Evolutionary conservation across 148 eudicot genomes (phyloP), one percentile per base, ranked within the genome.

Genomic region (Nepenthes mirabilis): DNA sequence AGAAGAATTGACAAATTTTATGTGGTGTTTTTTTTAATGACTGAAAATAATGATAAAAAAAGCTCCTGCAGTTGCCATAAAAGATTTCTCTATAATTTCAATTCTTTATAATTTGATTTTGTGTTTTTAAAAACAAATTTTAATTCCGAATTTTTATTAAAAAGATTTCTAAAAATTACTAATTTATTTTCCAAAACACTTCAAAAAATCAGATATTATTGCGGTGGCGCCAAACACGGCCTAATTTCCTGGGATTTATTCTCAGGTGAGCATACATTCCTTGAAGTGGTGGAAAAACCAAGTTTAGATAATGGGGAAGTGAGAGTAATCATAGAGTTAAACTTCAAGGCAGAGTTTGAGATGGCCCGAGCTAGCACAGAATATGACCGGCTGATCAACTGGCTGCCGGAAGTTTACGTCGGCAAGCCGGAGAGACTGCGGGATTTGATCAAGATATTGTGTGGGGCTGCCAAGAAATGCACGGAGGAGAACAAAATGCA

Each of bases 401-500:
- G 71, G 35, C 68, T 93, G n/a, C 99, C 99, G 0, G 96, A 93
- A 47, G 82, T 84, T 1, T 93, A 80, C n/a, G 85, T 93, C 0
- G 99, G 96, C 11, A 93, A 86, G 68, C 74, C 80, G 0, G 95
- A 88, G n/a, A 79, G 95, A 61, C 55, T 93, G 34, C 70, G 74
- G 36, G 57, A 70, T 1, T 35, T 93, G 10, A 72, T 84, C 50
- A 93, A 89, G 68, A 74, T 88, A 6, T 47, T 93, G 14, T 82
- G 95, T 9, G 61, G 70, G 1, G 88, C 85, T 0, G 91, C 96
- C 1, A 93, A 93, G 75, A 86, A 84, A 65, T 88, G 96, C 68
- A 86, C 86, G 91, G 80, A 83, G 75, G 94, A 82, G 64, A 91
- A 83, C 66, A 88, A 83, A 50, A 91, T 91, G 88, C 98, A 91